phyloP scores from a whole-genome alignment of 495 filamentous ascomycete species.

The Penicillium tannophilum region DNA sequence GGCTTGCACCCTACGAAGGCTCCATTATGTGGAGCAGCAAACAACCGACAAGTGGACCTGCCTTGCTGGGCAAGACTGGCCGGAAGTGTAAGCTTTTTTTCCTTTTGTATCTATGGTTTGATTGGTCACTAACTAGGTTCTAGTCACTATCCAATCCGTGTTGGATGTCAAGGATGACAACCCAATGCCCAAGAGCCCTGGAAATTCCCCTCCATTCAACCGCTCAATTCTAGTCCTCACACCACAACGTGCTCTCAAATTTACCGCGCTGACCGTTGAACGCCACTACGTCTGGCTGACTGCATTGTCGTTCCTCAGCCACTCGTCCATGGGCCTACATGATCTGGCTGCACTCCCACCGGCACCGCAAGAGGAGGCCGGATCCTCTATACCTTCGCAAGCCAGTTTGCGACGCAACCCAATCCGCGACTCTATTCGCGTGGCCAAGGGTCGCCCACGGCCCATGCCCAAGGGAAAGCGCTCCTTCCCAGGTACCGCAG shows the following conservation, averaged over 20 bases:
- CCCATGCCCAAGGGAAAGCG: constrained; percentile 47
- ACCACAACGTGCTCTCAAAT: constrained; percentile 91
- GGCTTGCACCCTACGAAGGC: constrained; percentile 94
- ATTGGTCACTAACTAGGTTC: constrained; percentile 7
- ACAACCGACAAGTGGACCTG: constrained; percentile 85
- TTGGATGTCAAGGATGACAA: constrained; percentile 96
- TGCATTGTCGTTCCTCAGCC: constrained; percentile 89
- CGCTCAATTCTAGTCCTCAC: constrained; percentile 95
- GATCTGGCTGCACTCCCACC: constrained; percentile 62
- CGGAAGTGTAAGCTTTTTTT: constrained; percentile 76
- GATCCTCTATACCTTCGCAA: constrained; percentile 36
- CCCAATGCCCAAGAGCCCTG: constrained; percentile 72
- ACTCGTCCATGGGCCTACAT: constrained; percentile 74
- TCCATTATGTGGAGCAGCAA: constrained; percentile 98
- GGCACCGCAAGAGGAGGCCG: constrained; percentile 51
- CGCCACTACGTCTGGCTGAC: constrained; percentile 96
- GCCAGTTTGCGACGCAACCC: constrained; percentile 58
- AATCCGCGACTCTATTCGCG: constrained; percentile 86
- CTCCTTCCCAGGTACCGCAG: constrained; percentile 37
- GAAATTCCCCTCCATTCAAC: constrained; percentile 66
- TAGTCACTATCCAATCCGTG: constrained; percentile 94
- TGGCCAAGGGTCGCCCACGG: constrained; percentile 78
- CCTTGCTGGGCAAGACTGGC: constrained; percentile 91
- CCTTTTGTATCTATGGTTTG: neutral
- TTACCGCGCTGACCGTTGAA: constrained; percentile 80